These are phyloP conservation scores for Metarhizium humberi DNA, from an alignment of 2,329 filamentous ascomycete species.

Conservation along the genomic window DNA sequence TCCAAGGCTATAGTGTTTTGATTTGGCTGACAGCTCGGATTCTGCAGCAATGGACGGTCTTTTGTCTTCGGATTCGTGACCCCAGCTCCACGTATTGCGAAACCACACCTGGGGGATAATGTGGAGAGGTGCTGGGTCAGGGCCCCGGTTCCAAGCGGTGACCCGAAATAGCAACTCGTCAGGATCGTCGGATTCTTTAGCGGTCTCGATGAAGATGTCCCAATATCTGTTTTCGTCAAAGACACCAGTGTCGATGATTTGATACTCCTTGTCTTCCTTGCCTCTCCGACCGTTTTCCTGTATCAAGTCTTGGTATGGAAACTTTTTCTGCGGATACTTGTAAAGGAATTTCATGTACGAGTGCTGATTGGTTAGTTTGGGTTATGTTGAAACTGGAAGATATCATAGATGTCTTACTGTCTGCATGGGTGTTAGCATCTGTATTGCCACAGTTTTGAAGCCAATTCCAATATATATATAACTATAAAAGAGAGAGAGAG, in stretches of 20 bases:
- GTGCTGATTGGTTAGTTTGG: slow-evolving; percentile 45
- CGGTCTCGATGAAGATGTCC: slow-evolving; percentile 95
- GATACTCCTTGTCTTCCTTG: slow-evolving; percentile 78
- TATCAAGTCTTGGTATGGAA: slow-evolving; percentile 84
- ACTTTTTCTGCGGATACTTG: slow-evolving; percentile 88
- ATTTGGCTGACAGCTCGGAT: slow-evolving; percentile 59
- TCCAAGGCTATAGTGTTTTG: slow-evolving; percentile 72
- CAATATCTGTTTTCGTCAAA: slow-evolving; percentile 90
- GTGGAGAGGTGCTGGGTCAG: slow-evolving; percentile 81
- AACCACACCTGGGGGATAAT: slow-evolving; percentile 96
- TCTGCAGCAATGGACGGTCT: slow-evolving; percentile 70
- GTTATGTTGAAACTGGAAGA: neutral
- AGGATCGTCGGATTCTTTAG: slow-evolving; percentile 85
- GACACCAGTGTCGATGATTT: slow-evolving; percentile 78
- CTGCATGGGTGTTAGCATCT: slow-evolving; percentile 22
- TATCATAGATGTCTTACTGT: slow-evolving; percentile 27
- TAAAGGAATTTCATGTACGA: slow-evolving; percentile 99
- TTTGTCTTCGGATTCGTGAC: slow-evolving; percentile 61
- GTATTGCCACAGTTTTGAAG: neutral
- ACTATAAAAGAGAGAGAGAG: too few species aligned
- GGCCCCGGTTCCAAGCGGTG: slow-evolving; percentile 91
- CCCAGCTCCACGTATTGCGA: slow-evolving; percentile 96
- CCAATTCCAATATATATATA: too few species aligned
- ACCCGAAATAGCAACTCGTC: slow-evolving; percentile 91
- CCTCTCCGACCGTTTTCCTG: slow-evolving; percentile 72